phyloP scores from a whole-genome alignment of 305 asterid species.

The Fraxinus baroniana region DNA sequence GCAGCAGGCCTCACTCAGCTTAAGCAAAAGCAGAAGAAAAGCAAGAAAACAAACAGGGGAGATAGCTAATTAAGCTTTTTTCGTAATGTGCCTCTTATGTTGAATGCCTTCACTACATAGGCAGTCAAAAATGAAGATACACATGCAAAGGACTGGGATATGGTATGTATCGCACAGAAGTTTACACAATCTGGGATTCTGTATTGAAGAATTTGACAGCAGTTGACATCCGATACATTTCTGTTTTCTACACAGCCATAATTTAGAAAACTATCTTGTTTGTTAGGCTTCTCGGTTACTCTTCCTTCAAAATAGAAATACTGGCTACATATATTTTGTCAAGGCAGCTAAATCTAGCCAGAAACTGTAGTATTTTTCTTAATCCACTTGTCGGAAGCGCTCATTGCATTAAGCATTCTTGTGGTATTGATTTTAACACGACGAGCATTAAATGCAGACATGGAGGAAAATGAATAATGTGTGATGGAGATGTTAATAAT shows the following conservation, averaged over 20 bases:
- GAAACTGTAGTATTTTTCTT: not conserved
- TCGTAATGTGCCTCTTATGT: not conserved
- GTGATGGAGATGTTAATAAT: not conserved
- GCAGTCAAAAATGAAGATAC: not conserved
- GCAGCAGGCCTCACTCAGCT: slow-evolving; percentile 96
- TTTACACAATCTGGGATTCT: not conserved
- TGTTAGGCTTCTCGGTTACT: not conserved
- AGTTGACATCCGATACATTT: not conserved
- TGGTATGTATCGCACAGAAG: not conserved
- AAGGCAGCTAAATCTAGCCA: not conserved
- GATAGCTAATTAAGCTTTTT: not conserved
- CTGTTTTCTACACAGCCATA: not conserved
- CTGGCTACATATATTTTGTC: not conserved
- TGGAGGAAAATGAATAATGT: not conserved
- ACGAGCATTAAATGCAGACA: not conserved
- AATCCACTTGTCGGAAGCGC: not conserved
- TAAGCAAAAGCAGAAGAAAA: slow-evolving; percentile 88
- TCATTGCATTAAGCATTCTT: not conserved
- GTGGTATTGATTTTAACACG: not conserved
- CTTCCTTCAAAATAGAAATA: not conserved
- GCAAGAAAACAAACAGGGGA: slow-evolving; percentile 66
- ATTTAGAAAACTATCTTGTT: not conserved
- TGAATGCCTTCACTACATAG: not conserved
- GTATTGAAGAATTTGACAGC: not conserved
- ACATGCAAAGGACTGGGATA: not conserved